Conservation (phyloP, 495 filamentous ascomycete genomes). For the Copromyces sp. region DNA sequence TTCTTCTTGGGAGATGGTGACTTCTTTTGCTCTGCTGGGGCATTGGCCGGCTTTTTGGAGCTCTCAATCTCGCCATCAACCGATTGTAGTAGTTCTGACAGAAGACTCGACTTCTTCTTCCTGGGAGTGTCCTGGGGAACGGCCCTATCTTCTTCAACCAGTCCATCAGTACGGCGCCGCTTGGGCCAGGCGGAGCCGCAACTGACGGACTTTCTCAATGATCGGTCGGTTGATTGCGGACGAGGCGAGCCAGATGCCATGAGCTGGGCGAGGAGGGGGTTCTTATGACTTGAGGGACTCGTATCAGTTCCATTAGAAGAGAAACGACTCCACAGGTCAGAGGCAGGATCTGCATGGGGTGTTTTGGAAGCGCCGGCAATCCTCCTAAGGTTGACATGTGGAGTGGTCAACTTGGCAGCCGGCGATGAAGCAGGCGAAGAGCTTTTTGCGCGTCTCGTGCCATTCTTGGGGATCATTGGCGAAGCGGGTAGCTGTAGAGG, state of each 20-base stretch:
- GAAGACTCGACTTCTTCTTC: constrained; percentile 40
- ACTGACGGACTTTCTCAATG: constrained; percentile 58
- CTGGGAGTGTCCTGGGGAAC: constrained; percentile 11
- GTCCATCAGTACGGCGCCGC: constrained; percentile 37
- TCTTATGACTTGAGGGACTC: constrained; percentile 29
- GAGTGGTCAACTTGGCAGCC: constrained; percentile 17
- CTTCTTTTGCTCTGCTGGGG: constrained; percentile 10
- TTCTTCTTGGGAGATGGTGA: constrained; percentile 24
- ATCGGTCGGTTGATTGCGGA: constrained; percentile 41
- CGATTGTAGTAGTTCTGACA: constrained; percentile 33
- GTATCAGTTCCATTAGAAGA: constrained; percentile 27
- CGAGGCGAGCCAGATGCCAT: constrained; percentile 63
- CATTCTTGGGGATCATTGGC: constrained; percentile 36
- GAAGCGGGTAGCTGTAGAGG: constrained; percentile 23
- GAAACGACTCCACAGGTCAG: constrained; percentile 82
- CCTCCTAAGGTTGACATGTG: constrained; percentile 35
- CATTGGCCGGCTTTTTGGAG: constrained; percentile 14
- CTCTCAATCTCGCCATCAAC: constrained; percentile 31
- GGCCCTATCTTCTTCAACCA: constrained; percentile 6
- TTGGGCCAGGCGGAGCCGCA: constrained; percentile 64
- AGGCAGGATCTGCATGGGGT: constrained; percentile 69
- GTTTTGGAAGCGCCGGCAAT: constrained; percentile 54
- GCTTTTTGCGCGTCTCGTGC: constrained; percentile 65
- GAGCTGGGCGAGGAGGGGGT: constrained; percentile 48
- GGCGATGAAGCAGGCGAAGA: constrained; percentile 75